A percentile compares a stretch with the other conserved stretches of the same genome.
These are phyloP conservation scores for Boeremia exigua DNA, from an alignment of 2,329 filamentous ascomycete species.

Conservation along the genomic window DNA sequence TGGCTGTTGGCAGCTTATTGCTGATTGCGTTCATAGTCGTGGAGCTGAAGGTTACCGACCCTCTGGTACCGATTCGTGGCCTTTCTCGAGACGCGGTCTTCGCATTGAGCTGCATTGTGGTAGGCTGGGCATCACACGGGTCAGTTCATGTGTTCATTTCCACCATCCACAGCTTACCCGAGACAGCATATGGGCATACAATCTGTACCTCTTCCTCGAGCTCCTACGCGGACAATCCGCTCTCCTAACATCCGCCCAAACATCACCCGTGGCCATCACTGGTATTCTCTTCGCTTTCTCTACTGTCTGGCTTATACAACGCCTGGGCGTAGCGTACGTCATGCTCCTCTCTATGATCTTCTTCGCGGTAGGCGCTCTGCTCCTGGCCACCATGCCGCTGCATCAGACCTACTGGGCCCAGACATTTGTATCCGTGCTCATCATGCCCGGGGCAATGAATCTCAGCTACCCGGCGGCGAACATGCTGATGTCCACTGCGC, in stretches of 20 bases:
- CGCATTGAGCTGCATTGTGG: neutral
- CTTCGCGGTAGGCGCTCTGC: neutral
- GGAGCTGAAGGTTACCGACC: neutral
- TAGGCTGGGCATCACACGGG: neutral
- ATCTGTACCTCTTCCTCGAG: neutral
- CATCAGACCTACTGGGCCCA: neutral
- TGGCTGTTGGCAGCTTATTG: neutral
- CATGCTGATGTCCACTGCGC: neutral
- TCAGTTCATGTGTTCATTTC: neutral
- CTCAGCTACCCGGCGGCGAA: neutral
- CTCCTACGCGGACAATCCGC: neutral
- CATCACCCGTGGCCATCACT: neutral
- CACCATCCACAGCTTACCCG: neutral
- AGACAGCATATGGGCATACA: neutral
- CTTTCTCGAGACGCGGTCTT: neutral
- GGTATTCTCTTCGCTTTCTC: neutral
- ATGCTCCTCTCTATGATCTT: neutral
- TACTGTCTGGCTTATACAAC: neutral
- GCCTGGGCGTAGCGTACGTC: neutral
- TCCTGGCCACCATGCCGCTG: neutral
- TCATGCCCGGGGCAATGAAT: neutral
- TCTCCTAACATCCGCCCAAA: neutral
- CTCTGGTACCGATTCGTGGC: neutral
- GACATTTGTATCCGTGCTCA: neutral
- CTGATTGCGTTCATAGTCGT: neutral